phyloP scores from a whole-genome alignment of 371 early-diverging fungal species.

The Zychaea mexicana region DNA sequence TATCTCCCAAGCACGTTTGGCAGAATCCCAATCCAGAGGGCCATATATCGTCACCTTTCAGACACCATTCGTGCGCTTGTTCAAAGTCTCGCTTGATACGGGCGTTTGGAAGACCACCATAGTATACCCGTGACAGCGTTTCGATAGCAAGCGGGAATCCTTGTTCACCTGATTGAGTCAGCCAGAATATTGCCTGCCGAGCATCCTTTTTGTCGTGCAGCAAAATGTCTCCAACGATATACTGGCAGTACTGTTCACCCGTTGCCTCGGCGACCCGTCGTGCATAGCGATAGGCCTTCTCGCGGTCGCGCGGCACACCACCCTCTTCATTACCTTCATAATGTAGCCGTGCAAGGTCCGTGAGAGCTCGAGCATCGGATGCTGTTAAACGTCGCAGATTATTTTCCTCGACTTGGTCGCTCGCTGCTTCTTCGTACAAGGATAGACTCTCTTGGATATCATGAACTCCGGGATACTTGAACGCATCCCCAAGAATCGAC shows the following conservation, averaged over 20 bases:
- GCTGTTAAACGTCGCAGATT: slow-evolving; percentile 15
- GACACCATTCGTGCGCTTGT: slow-evolving; percentile 43
- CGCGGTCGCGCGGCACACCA: slow-evolving; percentile 28
- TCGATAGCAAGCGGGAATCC: slow-evolving; percentile 51
- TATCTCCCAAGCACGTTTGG: slow-evolving; percentile 49
- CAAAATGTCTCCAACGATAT: slow-evolving; percentile 47
- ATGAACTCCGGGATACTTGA: slow-evolving; percentile 42
- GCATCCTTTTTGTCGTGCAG: slow-evolving; percentile 32
- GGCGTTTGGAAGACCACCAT: slow-evolving; percentile 30
- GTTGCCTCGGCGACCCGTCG: slow-evolving; percentile 39
- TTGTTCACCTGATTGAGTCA: slow-evolving; percentile 47
- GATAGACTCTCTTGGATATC: slow-evolving; percentile 35
- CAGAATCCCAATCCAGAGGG: slow-evolving; percentile 53
- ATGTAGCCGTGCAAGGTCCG: slow-evolving; percentile 42
- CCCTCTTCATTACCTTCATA: slow-evolving; percentile 42
- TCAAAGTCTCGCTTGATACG: slow-evolving; percentile 41
- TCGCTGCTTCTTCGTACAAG: slow-evolving; percentile 32
- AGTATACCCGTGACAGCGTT: slow-evolving; percentile 38
- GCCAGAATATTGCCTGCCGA: slow-evolving; percentile 46
- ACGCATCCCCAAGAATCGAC: slow-evolving; percentile 38
- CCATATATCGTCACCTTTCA: slow-evolving; percentile 52
- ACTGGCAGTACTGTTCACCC: slow-evolving; percentile 53
- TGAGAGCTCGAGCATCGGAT: slow-evolving; percentile 38
- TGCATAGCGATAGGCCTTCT: slow-evolving; percentile 46
- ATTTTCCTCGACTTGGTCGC: not conserved